phyloP scores from a whole-genome alignment of 2,329 filamentous ascomycete species.

The Sarocladium strictum region DNA sequence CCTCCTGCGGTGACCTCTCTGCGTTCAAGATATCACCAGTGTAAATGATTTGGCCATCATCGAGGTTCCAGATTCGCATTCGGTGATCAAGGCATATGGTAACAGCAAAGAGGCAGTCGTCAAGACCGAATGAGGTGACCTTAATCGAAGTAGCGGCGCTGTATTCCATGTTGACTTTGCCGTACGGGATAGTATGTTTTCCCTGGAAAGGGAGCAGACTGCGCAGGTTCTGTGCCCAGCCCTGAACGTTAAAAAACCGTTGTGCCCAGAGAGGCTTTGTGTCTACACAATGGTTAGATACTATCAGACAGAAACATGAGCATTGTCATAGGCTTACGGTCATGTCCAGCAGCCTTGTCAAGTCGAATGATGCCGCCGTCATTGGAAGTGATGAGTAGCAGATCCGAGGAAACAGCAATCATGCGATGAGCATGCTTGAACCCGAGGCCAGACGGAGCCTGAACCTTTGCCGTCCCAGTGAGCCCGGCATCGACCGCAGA shows the following conservation, averaged over 20 bases:
- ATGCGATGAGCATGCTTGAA: constrained; percentile 79
- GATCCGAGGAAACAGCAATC: constrained; percentile 64
- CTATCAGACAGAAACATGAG: neutral
- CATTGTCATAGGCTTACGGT: constrained; percentile 28
- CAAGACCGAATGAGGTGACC: constrained; percentile 44
- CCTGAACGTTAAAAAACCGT: constrained; percentile 65
- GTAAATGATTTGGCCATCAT: constrained; percentile 70
- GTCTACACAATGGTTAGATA: constrained; percentile 14
- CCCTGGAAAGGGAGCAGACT: constrained; percentile 62
- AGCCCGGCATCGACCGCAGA: constrained; percentile 66
- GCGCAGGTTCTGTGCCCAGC: constrained; percentile 62
- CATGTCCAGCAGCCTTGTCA: constrained; percentile 47
- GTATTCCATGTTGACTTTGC: constrained; percentile 59
- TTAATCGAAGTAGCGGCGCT: constrained; percentile 61
- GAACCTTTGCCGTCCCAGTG: constrained; percentile 71
- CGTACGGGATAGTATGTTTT: constrained; percentile 57
- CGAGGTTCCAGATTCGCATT: constrained; percentile 82
- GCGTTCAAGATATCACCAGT: constrained; percentile 73
- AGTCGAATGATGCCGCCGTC: constrained; percentile 72
- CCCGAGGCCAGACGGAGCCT: constrained; percentile 64
- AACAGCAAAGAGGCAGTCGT: constrained; percentile 53
- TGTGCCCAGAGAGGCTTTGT: constrained; percentile 54
- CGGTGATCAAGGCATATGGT: constrained; percentile 86
- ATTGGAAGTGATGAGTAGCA: constrained; percentile 73
- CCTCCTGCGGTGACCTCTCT: constrained; percentile 58